Evolutionary conservation across 176 grass and related monocot species (phyloP), one percentile per base, ranked within the genome.

Genomic region (Ampelocalamus luodianensis): DNA sequence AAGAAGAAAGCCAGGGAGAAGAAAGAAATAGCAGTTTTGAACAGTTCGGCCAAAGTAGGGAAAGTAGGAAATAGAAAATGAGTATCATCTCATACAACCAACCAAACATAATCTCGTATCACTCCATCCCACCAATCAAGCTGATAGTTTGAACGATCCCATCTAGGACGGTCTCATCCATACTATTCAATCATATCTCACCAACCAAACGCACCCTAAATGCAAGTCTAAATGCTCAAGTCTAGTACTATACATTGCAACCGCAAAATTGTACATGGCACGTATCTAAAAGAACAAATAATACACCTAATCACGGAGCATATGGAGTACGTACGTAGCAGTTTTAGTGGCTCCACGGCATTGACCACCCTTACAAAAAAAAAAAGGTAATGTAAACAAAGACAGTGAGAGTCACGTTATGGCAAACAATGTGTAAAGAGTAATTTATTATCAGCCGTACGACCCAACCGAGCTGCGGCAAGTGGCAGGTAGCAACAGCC

Each of bases 391-490:
- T 6, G 8, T 54, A 22, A 36, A 32, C 77, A 49, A 49, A 51
- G 5, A 23, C 11, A 49, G 13, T 8, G 27, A 49, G 27, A 49
- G 3, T 8, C 11, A 34, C 46, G 11, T 42, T 9, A 23, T 63
- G 27, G 45, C 43, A 45, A 54, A 81, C 20, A 54, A 26, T 40
- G 13, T 50, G 9, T 59, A n/a, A 56, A 11, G 8, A 73, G 12
- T 37, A 74, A 74, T 27, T 49, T 24, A 55, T 23, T 11, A 69
- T 22, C 51, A 20, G 32, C n/a, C 50, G 23, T 50, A 62, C 3
- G 0, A 17, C 10, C 82, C 82, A 85, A 86, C 71, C 54, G 16
- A 1, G 5, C 23, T 14, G 22, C 71, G 88, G 18, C 82, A 69
- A 5, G 82, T 81, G 88, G 42, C 82, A 23, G 13, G 48, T 55